These are phyloP conservation scores for Lentinula sp. DNA, from an alignment of 768 basidiomycete species.

Conservation along the genomic window DNA sequence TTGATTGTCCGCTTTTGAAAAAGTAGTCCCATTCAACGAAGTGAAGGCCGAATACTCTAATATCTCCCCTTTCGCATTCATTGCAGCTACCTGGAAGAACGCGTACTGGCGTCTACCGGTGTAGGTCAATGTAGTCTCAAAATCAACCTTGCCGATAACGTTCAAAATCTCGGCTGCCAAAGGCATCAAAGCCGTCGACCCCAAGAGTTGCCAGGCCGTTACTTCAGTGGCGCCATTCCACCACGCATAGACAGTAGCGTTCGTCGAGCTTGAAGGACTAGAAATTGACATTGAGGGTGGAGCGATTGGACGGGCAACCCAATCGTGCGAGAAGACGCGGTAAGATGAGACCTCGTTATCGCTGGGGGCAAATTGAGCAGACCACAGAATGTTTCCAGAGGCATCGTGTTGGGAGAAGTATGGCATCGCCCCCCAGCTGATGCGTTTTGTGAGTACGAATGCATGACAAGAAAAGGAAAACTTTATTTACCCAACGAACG, in stretches of 20 bases:
- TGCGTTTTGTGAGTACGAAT: background rate
- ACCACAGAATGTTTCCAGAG: background rate
- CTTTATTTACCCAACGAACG: background rate
- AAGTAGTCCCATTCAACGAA: background rate
- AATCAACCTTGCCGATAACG: constrained; percentile 7
- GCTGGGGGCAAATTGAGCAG: constrained; percentile 3
- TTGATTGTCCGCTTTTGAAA: background rate
- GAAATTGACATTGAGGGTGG: background rate
- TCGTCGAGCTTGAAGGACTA: background rate
- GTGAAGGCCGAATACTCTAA: background rate
- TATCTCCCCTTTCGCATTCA: background rate
- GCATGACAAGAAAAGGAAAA: background rate
- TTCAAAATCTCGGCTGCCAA: background rate
- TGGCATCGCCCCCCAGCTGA: constrained; percentile 4
- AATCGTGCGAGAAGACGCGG: background rate
- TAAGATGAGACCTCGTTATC: background rate
- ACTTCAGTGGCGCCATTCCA: background rate
- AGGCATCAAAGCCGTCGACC: background rate
- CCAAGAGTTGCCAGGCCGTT: constrained; percentile 7
- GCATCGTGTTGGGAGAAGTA: background rate
- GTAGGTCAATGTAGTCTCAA: constrained; percentile 12
- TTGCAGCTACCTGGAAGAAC: background rate
- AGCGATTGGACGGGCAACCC: background rate
- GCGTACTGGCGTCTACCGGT: background rate
- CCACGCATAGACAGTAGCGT: background rate